Evolutionary conservation across 768 basidiomycete species (phyloP).

Genomic region (Mycena rosella): DNA sequence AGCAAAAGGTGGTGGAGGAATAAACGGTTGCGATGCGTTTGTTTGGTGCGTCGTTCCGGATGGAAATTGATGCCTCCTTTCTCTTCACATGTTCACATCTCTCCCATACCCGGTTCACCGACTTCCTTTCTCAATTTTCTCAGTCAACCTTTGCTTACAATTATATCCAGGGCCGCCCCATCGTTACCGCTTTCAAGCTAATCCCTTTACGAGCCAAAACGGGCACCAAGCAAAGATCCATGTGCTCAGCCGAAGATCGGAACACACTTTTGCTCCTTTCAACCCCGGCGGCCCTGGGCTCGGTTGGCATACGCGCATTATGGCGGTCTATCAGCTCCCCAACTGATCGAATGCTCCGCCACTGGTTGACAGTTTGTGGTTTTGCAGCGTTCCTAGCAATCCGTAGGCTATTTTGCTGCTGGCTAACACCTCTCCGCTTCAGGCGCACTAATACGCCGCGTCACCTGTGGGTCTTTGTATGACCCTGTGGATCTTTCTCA

Average conservation of each 20-base stretch:
- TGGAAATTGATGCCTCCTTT: neutral
- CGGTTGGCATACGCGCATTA: conserved; percentile 18
- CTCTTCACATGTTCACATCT: conserved; percentile 19
- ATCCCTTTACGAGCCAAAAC: neutral
- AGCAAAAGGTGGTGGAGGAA: conserved; percentile 52
- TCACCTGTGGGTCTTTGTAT: no score
- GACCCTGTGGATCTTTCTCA: no score
- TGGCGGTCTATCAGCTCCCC: no score
- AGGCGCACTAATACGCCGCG: no score
- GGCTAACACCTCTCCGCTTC: neutral
- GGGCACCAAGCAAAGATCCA: conserved; percentile 8
- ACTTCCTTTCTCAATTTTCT: no score
- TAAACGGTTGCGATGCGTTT: no score
- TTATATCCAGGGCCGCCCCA: no score
- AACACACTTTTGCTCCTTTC: conserved; percentile 19
- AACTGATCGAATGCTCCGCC: neutral
- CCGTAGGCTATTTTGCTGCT: neutral
- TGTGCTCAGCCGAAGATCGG: neutral
- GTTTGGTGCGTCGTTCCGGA: no score
- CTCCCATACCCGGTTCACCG: neutral
- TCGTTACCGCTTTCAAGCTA: no score
- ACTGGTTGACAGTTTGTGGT: neutral
- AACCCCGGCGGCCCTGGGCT: conserved; percentile 12
- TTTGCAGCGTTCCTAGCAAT: neutral
- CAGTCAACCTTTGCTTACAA: neutral